Conservation (phyloP, 2,329 filamentous ascomycete species). For the Hymenoscyphus fructigenus region DNA sequence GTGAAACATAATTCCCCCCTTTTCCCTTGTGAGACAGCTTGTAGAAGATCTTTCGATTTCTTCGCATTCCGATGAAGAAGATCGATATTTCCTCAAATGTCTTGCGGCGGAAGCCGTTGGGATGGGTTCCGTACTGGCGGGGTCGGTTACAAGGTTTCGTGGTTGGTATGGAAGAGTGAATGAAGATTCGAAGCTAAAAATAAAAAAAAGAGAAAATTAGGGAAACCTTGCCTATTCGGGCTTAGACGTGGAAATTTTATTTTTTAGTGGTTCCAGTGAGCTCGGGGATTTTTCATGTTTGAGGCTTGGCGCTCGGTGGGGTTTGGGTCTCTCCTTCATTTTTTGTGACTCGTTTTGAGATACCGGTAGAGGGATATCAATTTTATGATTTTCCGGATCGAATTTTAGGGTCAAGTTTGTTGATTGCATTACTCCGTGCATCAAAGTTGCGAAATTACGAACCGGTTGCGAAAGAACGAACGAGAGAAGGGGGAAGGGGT, state of each 20-base stretch:
- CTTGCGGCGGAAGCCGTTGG: neutral
- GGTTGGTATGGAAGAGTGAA: neutral
- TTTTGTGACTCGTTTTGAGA: neutral
- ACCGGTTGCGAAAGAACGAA: too few species aligned
- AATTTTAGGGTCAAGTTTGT: too few species aligned
- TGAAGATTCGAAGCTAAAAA: neutral
- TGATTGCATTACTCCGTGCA: too few species aligned
- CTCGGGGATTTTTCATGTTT: neutral
- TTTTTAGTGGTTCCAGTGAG: neutral
- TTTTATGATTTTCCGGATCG: neutral
- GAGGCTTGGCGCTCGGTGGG: slow-evolving; percentile 1
- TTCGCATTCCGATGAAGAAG: neutral
- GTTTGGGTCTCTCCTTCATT: neutral
- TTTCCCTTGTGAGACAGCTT: neutral
- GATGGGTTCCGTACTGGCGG: neutral
- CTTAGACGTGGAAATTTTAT: neutral
- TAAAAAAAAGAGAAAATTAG: neutral
- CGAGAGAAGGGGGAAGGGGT: neutral
- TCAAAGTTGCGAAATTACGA: too few species aligned
- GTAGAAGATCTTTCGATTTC: neutral
- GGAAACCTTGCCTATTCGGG: neutral
- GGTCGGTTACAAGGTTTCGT: neutral
- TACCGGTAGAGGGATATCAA: neutral
- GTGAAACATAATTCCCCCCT: neutral
- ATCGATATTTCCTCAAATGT: neutral